These are phyloP conservation scores for Rhizopogon rudus DNA, from an alignment of 768 basidiomycete genomes.

Conservation along the genomic window DNA sequence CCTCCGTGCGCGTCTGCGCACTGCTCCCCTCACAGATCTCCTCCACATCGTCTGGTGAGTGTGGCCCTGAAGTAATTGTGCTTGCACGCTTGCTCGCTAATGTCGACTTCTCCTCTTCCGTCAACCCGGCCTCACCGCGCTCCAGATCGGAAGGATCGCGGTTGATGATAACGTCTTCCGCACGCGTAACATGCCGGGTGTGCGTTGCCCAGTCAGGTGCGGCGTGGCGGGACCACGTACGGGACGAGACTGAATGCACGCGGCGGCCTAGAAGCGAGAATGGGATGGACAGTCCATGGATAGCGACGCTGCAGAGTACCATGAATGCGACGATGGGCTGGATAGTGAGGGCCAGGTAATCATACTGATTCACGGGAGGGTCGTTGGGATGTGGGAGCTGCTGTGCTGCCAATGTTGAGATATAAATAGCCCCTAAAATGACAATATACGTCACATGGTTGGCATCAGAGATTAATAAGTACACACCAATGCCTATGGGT, in stretches of 20 bases:
- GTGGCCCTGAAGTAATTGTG: constrained; percentile 1
- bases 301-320: constrained; percentile 86
- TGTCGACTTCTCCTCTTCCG: constrained; percentile 24
- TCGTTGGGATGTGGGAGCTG: constrained; percentile 43
- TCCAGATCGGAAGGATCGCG: constrained; percentile 62
- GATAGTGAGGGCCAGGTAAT: constrained; percentile 67
- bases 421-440: constrained; percentile 79
- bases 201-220: constrained; percentile 83
- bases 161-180: constrained; percentile 82
- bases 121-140: constrained; percentile 31
- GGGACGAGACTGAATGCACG: constrained; percentile 73
- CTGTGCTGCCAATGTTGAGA: constrained; percentile 73
- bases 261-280: constrained; percentile 89
- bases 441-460: constrained; percentile 4
- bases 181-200: constrained; percentile 62
- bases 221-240: constrained; percentile 85
- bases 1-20: constrained; percentile 7
- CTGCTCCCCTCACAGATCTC: constrained; percentile 5
- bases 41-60: constrained; percentile 5
- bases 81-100: constrained; percentile 21
- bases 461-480: not conserved
- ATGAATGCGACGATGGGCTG: constrained; percentile 94
- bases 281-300: constrained; percentile 90
- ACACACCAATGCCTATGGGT: constrained; percentile 71
- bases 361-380: constrained; percentile 52